Percentiles rank a stretch among this genome's conserved stretches.
Conservation (phyloP, 805 yeast species). For the Metschnikowia aberdeeniae region DNA sequence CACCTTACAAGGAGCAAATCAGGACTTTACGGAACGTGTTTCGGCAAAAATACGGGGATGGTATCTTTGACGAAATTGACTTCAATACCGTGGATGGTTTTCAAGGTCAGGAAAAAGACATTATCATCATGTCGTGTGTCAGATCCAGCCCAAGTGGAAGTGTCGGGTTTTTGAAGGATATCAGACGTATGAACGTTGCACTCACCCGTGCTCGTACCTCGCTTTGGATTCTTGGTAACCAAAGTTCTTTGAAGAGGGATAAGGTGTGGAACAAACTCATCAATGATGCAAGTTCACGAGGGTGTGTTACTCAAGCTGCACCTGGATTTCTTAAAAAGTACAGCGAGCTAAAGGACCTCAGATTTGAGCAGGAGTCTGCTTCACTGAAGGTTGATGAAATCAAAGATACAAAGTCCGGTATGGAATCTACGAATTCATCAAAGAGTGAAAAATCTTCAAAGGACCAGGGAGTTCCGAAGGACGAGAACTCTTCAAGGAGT, state of each 20-base stretch:
- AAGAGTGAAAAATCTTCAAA: background rate
- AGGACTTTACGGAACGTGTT: constrained; percentile 55
- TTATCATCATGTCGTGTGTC: constrained; percentile 92
- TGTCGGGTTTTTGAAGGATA: constrained; percentile 87
- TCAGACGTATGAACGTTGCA: constrained; percentile 96
- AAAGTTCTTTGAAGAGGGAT: constrained; percentile 58
- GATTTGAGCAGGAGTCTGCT: background rate
- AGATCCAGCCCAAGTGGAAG: constrained; percentile 67
- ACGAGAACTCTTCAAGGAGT: no score
- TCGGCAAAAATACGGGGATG: constrained; percentile 53
- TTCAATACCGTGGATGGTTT: constrained; percentile 97
- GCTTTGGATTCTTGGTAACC: constrained; percentile 87
- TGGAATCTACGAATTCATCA: no score
- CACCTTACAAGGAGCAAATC: constrained; percentile 93
- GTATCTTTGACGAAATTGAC: constrained; percentile 64
- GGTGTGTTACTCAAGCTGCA: constrained; percentile 26
- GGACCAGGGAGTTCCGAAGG: background rate
- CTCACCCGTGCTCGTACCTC: constrained; percentile 90
- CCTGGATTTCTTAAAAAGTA: constrained; percentile 33
- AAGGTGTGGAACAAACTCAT: constrained; percentile 71
- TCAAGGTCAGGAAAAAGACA: constrained; percentile 96
- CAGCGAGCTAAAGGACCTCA: background rate
- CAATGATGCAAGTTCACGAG: constrained; percentile 56
- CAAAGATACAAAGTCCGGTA: background rate
- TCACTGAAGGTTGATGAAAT: background rate